Evolutionary conservation across 2,329 filamentous ascomycete species (phyloP).

Genomic region (Elsinoe ampelina): DNA sequence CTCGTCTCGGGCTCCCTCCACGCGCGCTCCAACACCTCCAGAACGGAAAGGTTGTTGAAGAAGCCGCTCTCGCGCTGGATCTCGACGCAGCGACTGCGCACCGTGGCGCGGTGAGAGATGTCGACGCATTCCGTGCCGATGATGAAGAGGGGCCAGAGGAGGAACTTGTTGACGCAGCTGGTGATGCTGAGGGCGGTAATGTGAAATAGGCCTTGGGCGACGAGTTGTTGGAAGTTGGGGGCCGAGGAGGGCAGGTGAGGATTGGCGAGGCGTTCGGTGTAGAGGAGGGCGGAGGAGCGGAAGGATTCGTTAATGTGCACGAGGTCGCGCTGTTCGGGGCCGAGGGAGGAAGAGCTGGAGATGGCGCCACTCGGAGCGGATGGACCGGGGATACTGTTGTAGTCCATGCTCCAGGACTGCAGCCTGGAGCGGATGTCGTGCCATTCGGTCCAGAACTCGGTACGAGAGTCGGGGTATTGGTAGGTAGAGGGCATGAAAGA

Average conservation of each 20-base stretch:
- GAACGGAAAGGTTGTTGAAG: conserved; percentile 80
- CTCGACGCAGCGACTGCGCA: conserved; percentile 71
- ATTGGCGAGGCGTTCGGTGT: conserved; percentile 77
- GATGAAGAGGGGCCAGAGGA: conserved; percentile 89
- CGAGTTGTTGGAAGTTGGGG: conserved; percentile 72
- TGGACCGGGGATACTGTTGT: conserved; percentile 21
- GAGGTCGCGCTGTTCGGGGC: conserved; percentile 58
- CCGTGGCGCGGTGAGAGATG: conserved; percentile 65
- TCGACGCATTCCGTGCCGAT: conserved; percentile 82
- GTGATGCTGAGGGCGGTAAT: conserved; percentile 67
- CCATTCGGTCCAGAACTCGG: conserved; percentile 77
- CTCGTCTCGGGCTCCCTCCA: conserved; percentile 47
- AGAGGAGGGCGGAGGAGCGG: conserved; percentile 78
- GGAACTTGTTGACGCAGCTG: conserved; percentile 70
- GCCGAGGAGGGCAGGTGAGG: conserved; percentile 64
- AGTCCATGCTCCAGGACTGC: conserved; percentile 68
- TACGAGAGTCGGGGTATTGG: conserved; percentile 47
- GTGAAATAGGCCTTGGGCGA: conserved; percentile 73
- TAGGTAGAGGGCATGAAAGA: conserved; percentile 17
- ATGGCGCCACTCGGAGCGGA: conserved; percentile 20
- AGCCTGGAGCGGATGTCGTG: conserved; percentile 66
- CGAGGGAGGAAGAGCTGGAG: conserved; percentile 8
- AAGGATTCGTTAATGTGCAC: conserved; percentile 82
- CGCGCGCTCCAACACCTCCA: conserved; percentile 76
- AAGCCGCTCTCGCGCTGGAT: conserved; percentile 86